Conservation (phyloP, 345 rosid genomes). For the Citrus glauca region DNA sequence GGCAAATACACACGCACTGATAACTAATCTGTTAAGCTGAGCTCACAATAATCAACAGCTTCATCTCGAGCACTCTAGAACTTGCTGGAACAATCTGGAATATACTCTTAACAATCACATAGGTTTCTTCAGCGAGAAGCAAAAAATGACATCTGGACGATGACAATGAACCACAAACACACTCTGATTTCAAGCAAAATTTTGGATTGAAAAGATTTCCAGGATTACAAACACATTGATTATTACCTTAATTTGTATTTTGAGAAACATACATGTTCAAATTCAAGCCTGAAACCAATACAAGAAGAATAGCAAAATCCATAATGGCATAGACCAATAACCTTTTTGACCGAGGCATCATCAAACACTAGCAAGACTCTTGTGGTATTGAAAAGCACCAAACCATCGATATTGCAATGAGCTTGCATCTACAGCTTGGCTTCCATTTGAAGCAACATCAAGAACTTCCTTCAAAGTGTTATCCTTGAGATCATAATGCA, state of each 20-base stretch:
- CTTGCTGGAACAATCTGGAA: too few relatives aligned
- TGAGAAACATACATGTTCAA: background rate
- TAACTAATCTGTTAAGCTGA: too few relatives aligned
- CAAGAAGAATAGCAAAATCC: background rate
- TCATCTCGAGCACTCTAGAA: too few relatives aligned
- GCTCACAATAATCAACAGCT: too few relatives aligned
- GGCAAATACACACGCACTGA: too few relatives aligned
- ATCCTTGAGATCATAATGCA: slow-evolving; percentile 24
- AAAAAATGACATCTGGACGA: too few relatives aligned
- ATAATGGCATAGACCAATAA: background rate
- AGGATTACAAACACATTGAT: background rate
- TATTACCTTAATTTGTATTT: background rate
- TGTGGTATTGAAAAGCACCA: slow-evolving; percentile 13
- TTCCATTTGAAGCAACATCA: slow-evolving; percentile 11
- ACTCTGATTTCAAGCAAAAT: background rate
- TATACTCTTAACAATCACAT: too few relatives aligned
- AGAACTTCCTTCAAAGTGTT: slow-evolving; percentile 23
- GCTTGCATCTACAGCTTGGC: background rate
- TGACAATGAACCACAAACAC: background rate
- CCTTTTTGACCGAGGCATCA: background rate
- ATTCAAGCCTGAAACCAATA: background rate
- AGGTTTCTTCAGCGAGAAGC: too few relatives aligned
- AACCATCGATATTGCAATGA: background rate
- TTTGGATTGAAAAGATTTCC: background rate
- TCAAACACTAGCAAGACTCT: slow-evolving; percentile 18